These are phyloP conservation scores for Trichophyton benhamiae DNA, from an alignment of 2,329 filamentous ascomycete genomes.

Conservation along the genomic window DNA sequence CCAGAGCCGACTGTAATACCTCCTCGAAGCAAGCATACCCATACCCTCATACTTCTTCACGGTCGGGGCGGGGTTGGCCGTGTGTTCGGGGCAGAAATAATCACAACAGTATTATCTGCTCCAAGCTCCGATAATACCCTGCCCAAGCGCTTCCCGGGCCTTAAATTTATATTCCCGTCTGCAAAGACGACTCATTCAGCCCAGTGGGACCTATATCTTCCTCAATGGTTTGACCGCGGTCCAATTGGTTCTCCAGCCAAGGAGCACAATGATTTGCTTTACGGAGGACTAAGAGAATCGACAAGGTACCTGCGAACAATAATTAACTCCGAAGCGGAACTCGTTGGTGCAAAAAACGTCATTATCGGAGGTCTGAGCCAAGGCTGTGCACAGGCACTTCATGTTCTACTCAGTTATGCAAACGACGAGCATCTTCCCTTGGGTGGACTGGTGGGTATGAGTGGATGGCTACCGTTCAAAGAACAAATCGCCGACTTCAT, in stretches of 20 bases:
- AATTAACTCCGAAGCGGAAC: conserved; percentile 15
- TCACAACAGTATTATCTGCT: conserved; percentile 13
- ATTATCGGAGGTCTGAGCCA: conserved; percentile 19
- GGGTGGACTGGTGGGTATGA: conserved; percentile 36
- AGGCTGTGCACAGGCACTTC: conserved; percentile 15
- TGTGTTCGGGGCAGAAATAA: conserved; percentile 25
- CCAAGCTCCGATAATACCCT: conserved; percentile 15
- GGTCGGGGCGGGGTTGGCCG: conserved; percentile 28
- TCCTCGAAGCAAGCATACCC: conserved; percentile 18
- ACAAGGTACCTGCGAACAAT: conserved; percentile 14
- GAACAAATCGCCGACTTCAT: conserved; percentile 23
- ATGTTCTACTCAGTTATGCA: conserved; percentile 14
- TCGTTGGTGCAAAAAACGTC: conserved; percentile 14
- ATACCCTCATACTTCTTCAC: conserved; percentile 33
- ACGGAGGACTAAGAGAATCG: conserved; percentile 16
- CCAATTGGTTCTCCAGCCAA: conserved; percentile 15
- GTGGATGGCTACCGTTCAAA: conserved; percentile 31
- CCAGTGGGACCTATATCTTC: conserved; percentile 19
- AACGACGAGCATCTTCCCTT: conserved; percentile 7
- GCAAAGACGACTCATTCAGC: conserved; percentile 16
- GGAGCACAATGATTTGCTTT: conserved; percentile 16
- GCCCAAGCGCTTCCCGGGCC: conserved; percentile 21
- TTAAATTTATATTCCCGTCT: conserved; percentile 29
- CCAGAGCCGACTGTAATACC: conserved; percentile 10
- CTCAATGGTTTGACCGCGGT: conserved; percentile 32